Conservation (phyloP, 1,284 basidiomycete species). For the Kalmanozyma brasiliensis region DNA sequence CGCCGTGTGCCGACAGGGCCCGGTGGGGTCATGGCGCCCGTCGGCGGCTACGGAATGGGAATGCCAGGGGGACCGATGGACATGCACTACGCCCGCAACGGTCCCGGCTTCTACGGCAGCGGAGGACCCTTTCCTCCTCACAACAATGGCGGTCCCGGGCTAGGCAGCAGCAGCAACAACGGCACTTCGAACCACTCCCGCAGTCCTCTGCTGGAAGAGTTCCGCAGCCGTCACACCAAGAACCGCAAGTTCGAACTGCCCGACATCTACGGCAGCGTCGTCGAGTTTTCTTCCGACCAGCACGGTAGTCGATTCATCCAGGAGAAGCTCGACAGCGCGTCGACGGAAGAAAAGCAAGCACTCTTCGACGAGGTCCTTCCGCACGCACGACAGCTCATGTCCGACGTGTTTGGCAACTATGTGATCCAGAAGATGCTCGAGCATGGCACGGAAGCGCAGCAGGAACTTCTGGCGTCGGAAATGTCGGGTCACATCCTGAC, state of each 20-base stretch:
- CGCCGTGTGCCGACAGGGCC: constrained; percentile 45
- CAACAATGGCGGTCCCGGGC: no score
- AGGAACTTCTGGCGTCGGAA: constrained; percentile 76
- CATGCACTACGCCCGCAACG: constrained; percentile 17
- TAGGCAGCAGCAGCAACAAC: constrained; percentile 1
- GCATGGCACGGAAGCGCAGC: constrained; percentile 77
- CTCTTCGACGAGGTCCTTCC: constrained; percentile 95
- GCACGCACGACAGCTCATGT: constrained; percentile 81
- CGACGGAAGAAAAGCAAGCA: constrained; percentile 71
- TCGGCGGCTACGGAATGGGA: constrained; percentile 20
- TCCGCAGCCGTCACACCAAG: constrained; percentile 49
- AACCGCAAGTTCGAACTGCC: constrained; percentile 68
- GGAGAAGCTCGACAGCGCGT: constrained; percentile 72
- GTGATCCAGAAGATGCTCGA: constrained; percentile 96
- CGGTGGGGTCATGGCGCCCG: constrained; percentile 40
- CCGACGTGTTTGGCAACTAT: constrained; percentile 95
- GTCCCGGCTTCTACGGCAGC: constrained; percentile 16
- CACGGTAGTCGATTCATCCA: constrained; percentile 77
- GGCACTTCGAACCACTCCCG: constrained; percentile 16
- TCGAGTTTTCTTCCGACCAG: constrained; percentile 94
- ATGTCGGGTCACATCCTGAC: constrained; percentile 84
- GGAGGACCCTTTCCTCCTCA: constrained; percentile 11
- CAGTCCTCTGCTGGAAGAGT: constrained; percentile 57
- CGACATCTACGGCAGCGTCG: constrained; percentile 87
- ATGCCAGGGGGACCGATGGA: constrained; percentile 18